Base-by-base conservation (phyloP, 1,139 yeast species). In the Pichia sp. region DNA sequence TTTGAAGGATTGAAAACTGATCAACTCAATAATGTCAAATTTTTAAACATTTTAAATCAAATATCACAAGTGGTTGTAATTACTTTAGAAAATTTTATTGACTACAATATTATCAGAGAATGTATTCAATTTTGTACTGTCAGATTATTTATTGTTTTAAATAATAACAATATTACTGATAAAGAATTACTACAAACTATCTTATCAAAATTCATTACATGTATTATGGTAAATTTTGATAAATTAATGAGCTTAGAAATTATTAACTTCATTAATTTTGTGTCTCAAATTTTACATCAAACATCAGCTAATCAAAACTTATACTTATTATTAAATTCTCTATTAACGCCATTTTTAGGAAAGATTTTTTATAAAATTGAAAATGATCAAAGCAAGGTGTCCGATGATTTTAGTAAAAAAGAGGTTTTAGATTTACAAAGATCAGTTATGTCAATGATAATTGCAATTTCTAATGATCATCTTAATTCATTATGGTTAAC, bases 41-140 rank as follows among this genome's bases (percentile, higher is more conserved):
- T 54, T 56, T 53, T 51, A 27, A 46, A 51, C n/a, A 48, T 60
- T 16, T 46, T 63, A n/a, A 57, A 60, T 40, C 67, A 63, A 46
- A 54, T 62, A 31, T 58, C 96, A 0, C 89, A 87, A 60, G 95
- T 86, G 30, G 87, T 87, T 11, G 65, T 87, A 30, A 90, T 89
- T 27, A 86, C 95, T 0, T 71, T 92, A 52, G 96, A 90, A 52
- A 80, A 77, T 47, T 77, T 87, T 57, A 74, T 82, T 40, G 74
- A 78, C 42, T 73, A 72, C 51, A 89, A 83, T 59, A 71, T 73
- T 27, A 78, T 92, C 42, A 76, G 98, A 59, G 96, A 89, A 53
- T 83, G 96, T 4, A 73, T 94, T 2, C 75, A 97, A 55, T 87
- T 86, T 62, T 78, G 96, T 24, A 82, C 90, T 65, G 87, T 96